Base-by-base conservation (phyloP, 108 stramenopile species). In the Fragilariopsis cylindrus region DNA sequence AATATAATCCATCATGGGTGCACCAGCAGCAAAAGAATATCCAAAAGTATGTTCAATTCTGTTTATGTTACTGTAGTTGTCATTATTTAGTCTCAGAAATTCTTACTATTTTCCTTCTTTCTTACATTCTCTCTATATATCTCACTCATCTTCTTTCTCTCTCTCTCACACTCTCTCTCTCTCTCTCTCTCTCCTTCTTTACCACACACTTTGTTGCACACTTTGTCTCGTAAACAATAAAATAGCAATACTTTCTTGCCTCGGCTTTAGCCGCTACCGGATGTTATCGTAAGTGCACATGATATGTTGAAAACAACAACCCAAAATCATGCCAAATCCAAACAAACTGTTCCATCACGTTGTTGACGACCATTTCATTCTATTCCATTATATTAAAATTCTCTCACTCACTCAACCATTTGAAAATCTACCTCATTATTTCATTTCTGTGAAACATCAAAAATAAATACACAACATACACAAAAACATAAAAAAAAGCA, bases 261-360 rank as follows among this genome's bases (percentile, higher is more conserved):
- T 86, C 90, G n/a, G 83, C 84, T 3, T 43, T 91, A 60, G 92
- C 95, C 13, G 92, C 95, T 19, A 76, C 85, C 11, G 69, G 88
- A n/a, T 88, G 90, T 69, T 93, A 88, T 78, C 92, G 67, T 68
- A 48, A 68, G 67, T 68, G 5, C 19, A 18, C 30, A 30, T 47
- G 65, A 2, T 0, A 9, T 44, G 0, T 11, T 15, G n/a, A 11
- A 0, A 65, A 12, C 52, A 0, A 12, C 2, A 2, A 53, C 1
- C 15, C 2, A 53, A 53, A n/a, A 53, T 15, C 1, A 15, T 53
- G 52, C 2, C 45, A 48, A 19, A 44, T 47, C 44, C 0, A 40
- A 15, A 0, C n/a, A 45, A 53, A 53, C 15, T n/a, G 52, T 53
- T 15, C 15, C 52, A n/a, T 3, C 2, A 21, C 2, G n/a, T 53